phyloP scores from a whole-genome alignment of 306 rosid genomes.

The Amphicarpaea edgeworthii region DNA sequence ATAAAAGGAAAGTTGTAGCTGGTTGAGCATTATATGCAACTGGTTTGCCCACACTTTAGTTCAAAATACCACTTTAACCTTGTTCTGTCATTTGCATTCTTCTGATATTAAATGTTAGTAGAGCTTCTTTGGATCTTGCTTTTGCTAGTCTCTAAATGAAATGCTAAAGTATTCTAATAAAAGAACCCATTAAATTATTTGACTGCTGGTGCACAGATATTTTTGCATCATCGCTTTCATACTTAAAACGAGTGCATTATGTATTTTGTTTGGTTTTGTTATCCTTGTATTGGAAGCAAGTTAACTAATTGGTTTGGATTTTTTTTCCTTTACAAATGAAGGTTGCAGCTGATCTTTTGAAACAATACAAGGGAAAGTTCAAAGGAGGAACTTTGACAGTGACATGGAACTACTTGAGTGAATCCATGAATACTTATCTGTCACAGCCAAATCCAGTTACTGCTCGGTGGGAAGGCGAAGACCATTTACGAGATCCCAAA shows the following conservation, averaged over 20 bases:
- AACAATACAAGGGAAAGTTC: conserved; percentile 86
- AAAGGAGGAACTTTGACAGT: conserved; percentile 88
- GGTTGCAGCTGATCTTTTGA: conserved; percentile 92
- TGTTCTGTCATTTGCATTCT: conserved; percentile 29
- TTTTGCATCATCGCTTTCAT: conserved; percentile 13
- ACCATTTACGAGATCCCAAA: conserved; percentile 87
- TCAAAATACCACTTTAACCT: conserved; percentile 39
- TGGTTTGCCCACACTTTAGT: conserved; percentile 18
- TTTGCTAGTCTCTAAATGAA: conserved; percentile 31
- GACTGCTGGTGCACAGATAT: conserved; percentile 3
- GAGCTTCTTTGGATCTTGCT: conserved; percentile 32
- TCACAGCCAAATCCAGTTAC: conserved; percentile 98
- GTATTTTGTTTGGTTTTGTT: conserved; percentile 21
- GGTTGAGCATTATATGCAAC: conserved; percentile 5
- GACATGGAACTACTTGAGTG: conserved; percentile 92
- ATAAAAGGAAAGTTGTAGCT: conserved; percentile 3
- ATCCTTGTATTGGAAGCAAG: conserved; percentile 19
- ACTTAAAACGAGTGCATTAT: neutral
- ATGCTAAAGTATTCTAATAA: conserved; percentile 3
- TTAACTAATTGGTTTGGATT: conserved; percentile 15
- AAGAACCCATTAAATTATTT: conserved; percentile 31
- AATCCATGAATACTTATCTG: conserved; percentile 88
- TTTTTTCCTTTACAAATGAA: conserved; percentile 47
- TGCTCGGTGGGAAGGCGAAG: conserved; percentile 89
- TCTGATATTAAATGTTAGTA: conserved; percentile 2